Conservation (phyloP, 164 flowering plant genomes). For the Stephania cephalantha region DNA sequence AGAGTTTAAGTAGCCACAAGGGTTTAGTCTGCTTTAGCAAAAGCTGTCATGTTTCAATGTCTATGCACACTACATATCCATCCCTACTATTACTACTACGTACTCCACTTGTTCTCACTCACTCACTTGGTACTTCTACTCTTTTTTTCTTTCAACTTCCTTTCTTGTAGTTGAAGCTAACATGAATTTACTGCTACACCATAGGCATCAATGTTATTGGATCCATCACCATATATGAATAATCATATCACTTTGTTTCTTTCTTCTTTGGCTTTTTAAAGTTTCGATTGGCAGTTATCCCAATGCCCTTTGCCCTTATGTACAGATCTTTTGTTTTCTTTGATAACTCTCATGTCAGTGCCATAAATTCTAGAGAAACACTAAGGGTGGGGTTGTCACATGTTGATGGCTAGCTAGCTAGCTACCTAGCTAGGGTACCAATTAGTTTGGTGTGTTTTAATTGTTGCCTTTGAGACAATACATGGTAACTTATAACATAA, state of each 20-base stretch:
- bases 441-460: too few relatives aligned
- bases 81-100: too few relatives aligned
- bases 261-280: background rate
- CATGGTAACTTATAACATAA: too few relatives aligned
- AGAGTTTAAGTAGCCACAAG: background rate
- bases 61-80: too few relatives aligned
- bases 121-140: background rate
- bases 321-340: background rate
- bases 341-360: background rate
- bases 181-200: background rate
- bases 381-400: too few relatives aligned
- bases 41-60: background rate
- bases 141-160: background rate
- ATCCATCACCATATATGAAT: background rate
- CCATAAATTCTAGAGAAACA: too few relatives aligned
- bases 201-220: too few relatives aligned
- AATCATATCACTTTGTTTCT: background rate
- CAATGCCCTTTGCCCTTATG: background rate
- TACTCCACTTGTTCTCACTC: background rate
- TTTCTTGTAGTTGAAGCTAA: background rate
- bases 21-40: background rate
- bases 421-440: background rate
- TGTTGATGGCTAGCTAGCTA: background rate
- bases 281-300: background rate
- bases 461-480: too few relatives aligned